A percentile compares a stretch with the other conserved stretches of the same genome.
Conservation (phyloP, 2,329 filamentous ascomycete species). For the Fragosphaeria purpurea region DNA sequence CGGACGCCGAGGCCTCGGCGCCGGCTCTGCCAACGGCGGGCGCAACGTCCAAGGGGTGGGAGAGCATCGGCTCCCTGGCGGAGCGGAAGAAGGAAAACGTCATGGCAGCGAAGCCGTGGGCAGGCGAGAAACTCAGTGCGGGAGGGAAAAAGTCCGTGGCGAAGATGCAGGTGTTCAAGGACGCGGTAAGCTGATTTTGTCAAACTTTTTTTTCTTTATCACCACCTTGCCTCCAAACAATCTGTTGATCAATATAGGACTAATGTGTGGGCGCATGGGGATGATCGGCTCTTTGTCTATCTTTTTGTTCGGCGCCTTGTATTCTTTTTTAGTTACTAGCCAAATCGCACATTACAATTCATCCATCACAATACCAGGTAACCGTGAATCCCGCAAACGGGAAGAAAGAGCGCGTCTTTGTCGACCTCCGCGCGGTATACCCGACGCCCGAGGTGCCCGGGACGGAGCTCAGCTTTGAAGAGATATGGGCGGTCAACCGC, state of each 20-base stretch:
- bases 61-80: slow-evolving; percentile 75
- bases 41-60: slow-evolving; percentile 66
- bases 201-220: slow-evolving; percentile 9
- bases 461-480: slow-evolving; percentile 82
- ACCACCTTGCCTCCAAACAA: slow-evolving; percentile 28
- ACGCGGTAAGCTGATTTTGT: slow-evolving; percentile 63
- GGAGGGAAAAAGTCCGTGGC: slow-evolving; percentile 70
- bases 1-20: slow-evolving; percentile 57
- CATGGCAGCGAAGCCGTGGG: slow-evolving; percentile 80
- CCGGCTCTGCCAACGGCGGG: slow-evolving; percentile 44
- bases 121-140: slow-evolving; percentile 78
- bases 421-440: slow-evolving; percentile 77
- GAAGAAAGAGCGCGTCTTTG: slow-evolving; percentile 76
- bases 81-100: slow-evolving; percentile 92
- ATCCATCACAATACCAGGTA: slow-evolving; percentile 65
- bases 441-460: slow-evolving; percentile 61
- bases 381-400: slow-evolving; percentile 74
- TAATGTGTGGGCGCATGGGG: slow-evolving; percentile 52
- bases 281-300: slow-evolving; percentile 38
- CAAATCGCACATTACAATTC: slow-evolving; percentile 53
- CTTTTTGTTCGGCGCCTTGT: slow-evolving; percentile 25
- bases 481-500: slow-evolving; percentile 68
- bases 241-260: slow-evolving; percentile 92
- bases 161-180: slow-evolving; percentile 91
- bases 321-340: slow-evolving; percentile 42